A percentile compares a stretch with the other conserved stretches of the same genome.
Evolutionary conservation across 106 monocot species (phyloP).

Genomic region (Apostasia shenzhenica): DNA sequence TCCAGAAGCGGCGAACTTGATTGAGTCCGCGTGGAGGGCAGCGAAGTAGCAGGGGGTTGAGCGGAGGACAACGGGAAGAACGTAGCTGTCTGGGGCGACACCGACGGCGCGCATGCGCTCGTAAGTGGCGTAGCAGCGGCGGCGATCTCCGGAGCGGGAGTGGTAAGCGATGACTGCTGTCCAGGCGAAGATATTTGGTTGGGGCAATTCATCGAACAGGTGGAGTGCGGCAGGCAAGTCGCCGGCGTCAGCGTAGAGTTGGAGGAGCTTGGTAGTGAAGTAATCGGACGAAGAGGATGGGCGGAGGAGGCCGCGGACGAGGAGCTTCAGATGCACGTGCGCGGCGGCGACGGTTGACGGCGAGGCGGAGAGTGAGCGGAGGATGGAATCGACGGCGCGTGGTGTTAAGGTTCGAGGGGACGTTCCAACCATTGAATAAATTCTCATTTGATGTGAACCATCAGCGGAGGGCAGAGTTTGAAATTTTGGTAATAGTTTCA

Average conservation of each 20-base stretch:
- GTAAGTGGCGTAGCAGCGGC: conserved; percentile 7
- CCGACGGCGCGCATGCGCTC: conserved; percentile 14
- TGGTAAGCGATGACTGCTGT: conserved; percentile 20
- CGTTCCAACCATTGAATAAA: not conserved
- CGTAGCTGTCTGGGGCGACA: conserved; percentile 20
- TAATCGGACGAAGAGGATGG: conserved; percentile 5
- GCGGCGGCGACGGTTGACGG: not conserved
- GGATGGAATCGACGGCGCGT: not conserved
- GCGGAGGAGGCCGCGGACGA: conserved; percentile 9
- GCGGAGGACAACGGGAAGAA: conserved; percentile 26
- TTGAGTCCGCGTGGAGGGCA: conserved; percentile 21
- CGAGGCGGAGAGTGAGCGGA: not conserved
- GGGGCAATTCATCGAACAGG: conserved; percentile 17
- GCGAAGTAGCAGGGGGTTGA: conserved; percentile 3
- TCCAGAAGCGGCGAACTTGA: conserved; percentile 12
- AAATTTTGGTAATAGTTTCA: too few species aligned
- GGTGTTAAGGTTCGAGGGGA: not conserved
- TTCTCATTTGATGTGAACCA: too few species aligned
- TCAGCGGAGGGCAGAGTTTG: too few species aligned
- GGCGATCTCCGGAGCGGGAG: conserved; percentile 12
- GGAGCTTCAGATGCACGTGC: conserved; percentile 9
- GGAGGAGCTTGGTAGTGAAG: conserved; percentile 25
- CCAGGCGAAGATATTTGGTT: conserved; percentile 26
- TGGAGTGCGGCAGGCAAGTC: conserved; percentile 15
- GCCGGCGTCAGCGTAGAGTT: conserved; percentile 23